These are phyloP conservation scores for Phytophthora parvispora DNA, from an alignment of 352 stramenopile species.

Conservation along the genomic window DNA sequence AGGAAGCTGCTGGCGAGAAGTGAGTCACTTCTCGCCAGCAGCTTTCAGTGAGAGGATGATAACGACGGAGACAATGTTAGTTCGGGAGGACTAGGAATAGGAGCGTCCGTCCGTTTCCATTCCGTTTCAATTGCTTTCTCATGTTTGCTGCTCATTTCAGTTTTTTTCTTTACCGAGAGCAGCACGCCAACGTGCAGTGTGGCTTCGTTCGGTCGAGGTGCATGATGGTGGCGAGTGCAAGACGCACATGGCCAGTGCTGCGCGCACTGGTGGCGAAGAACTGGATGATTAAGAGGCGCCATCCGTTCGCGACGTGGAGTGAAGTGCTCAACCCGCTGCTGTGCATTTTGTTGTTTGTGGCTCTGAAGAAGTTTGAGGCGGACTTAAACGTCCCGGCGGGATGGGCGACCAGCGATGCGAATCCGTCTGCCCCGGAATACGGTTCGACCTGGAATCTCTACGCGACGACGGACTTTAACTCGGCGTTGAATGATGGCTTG, in stretches of 20 bases:
- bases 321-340: constrained; percentile 77
- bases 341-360: constrained; percentile 80
- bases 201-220: not conserved
- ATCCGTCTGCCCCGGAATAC: constrained; percentile 34
- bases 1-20: constrained; percentile 24
- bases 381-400: constrained; percentile 58
- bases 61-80: not conserved
- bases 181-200: too few relatives aligned
- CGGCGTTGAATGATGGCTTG: constrained; percentile 24
- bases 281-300: constrained; percentile 75
- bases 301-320: constrained; percentile 66
- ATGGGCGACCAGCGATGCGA: constrained; percentile 50
- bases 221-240: constrained; percentile 10
- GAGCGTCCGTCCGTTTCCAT: constrained; percentile 16
- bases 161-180: too few relatives aligned
- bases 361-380: constrained; percentile 67
- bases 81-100: constrained; percentile 14
- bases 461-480: constrained; percentile 22
- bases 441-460: constrained; percentile 64
- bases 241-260: constrained; percentile 16
- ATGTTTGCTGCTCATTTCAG: not conserved
- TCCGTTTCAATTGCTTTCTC: constrained; percentile 14
- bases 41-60: not conserved
- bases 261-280: constrained; percentile 79
- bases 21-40: too few relatives aligned